Evolutionary conservation across 768 basidiomycete species (phyloP).

Genomic region (Cantharellus cinnabarinus): DNA sequence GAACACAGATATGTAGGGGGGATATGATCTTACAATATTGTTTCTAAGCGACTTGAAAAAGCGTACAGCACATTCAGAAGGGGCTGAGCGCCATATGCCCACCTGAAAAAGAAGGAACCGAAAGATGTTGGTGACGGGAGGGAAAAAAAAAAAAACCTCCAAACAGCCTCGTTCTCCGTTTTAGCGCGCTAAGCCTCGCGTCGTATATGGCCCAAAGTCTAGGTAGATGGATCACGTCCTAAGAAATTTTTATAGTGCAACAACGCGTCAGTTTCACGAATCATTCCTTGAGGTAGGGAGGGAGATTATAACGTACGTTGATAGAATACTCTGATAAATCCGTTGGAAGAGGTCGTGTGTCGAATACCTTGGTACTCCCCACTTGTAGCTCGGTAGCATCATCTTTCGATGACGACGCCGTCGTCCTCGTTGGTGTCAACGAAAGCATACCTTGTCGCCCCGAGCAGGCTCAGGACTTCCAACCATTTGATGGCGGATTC

Average conservation of each 20-base stretch:
- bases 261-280: background rate
- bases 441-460: too few relatives aligned
- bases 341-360: slow-evolving; percentile 3
- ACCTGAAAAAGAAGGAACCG: background rate
- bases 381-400: too few relatives aligned
- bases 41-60: too few relatives aligned
- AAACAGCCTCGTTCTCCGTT: slow-evolving; percentile 6
- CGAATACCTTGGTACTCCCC: background rate
- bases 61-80: background rate
- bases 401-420: too few relatives aligned
- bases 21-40: too few relatives aligned
- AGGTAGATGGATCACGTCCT: slow-evolving; percentile 6
- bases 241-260: background rate
- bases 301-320: background rate
- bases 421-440: too few relatives aligned
- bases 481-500: too few relatives aligned
- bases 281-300: background rate
- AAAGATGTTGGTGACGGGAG: slow-evolving; percentile 4
- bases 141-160: slow-evolving; percentile 3
- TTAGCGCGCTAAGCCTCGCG: slow-evolving; percentile 5
- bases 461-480: too few relatives aligned
- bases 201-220: slow-evolving; percentile 2
- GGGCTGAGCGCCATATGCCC: background rate
- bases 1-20: too few relatives aligned
- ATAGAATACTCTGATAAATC: slow-evolving; percentile 5